phyloP scores from a whole-genome alignment of 148 eudicot species.

The Rhododendron ferrugineum region DNA sequence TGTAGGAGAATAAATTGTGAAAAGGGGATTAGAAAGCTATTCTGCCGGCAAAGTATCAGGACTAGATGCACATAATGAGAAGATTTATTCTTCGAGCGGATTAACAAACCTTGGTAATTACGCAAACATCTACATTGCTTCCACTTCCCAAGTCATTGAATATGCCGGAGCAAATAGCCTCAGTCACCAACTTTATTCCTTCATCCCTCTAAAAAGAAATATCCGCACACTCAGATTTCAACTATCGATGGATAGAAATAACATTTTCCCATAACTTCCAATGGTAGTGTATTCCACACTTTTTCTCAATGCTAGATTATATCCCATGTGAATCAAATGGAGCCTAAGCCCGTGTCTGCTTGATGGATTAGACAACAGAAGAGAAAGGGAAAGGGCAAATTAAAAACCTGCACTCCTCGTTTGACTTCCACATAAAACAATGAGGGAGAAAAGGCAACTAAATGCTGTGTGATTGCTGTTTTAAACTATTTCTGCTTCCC shows the following conservation, averaged over 20 bases:
- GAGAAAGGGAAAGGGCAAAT: neutral
- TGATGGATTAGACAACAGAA: neutral
- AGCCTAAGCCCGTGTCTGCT: neutral
- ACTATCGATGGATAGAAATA: neutral
- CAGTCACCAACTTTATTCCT: slow-evolving; percentile 65
- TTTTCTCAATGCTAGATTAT: neutral
- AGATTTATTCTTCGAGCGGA: neutral
- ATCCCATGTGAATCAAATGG: neutral
- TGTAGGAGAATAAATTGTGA: slow-evolving; percentile 21
- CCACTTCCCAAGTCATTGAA: slow-evolving; percentile 98
- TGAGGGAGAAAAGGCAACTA: neutral
- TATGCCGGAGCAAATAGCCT: slow-evolving; percentile 86
- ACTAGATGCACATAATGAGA: neutral
- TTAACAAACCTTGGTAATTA: slow-evolving; percentile 72
- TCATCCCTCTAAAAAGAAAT: slow-evolving; percentile 63
- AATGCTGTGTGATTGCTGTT: neutral
- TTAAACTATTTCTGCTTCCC: neutral
- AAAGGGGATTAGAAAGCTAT: slow-evolving; percentile 2
- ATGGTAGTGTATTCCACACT: neutral
- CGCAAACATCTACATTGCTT: slow-evolving; percentile 91
- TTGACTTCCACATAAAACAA: neutral
- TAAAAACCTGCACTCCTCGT: too few species aligned
- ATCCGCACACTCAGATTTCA: neutral
- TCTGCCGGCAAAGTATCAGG: neutral
- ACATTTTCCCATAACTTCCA: neutral